phyloP scores from a whole-genome alignment of 2,329 filamentous ascomycete species.

The Phyllosticta ampelicida region DNA sequence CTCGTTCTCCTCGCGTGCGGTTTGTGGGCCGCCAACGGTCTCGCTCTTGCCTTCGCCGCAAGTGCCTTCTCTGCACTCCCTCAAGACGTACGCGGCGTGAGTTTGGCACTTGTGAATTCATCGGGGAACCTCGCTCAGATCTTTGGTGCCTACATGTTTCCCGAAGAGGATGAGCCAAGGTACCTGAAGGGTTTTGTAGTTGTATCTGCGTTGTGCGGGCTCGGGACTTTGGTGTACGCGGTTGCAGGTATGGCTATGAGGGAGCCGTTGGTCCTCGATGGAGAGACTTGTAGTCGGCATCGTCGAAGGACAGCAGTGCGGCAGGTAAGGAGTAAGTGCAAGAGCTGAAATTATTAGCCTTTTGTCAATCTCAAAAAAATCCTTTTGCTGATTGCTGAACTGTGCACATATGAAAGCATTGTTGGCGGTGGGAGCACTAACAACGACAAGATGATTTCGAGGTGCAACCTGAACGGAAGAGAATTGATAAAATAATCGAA shows the following conservation, averaged over 20 bases:
- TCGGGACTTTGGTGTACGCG: conserved; percentile 20
- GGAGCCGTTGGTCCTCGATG: conserved; percentile 2
- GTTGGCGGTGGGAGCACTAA: too few species aligned
- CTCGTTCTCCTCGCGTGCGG: conserved; percentile 47
- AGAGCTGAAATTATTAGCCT: background rate
- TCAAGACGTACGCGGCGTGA: conserved; percentile 41
- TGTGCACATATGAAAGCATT: background rate
- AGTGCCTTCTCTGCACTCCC: conserved; percentile 41
- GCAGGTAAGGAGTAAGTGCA: background rate
- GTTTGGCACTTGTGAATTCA: conserved; percentile 43
- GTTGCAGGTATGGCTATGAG: conserved; percentile 21
- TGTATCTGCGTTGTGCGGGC: conserved; percentile 23
- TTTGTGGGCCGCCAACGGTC: conserved; percentile 43
- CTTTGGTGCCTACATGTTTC: conserved; percentile 45
- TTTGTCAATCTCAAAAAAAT: background rate
- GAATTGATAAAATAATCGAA: too few species aligned
- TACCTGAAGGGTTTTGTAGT: conserved; percentile 26
- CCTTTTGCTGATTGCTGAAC: background rate
- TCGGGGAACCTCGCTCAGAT: conserved; percentile 46
- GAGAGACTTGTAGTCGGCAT: background rate
- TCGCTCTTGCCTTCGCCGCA: conserved; percentile 41
- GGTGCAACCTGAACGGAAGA: too few species aligned
- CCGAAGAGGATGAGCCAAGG: conserved; percentile 37
- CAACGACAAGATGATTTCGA: background rate
- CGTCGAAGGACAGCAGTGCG: background rate